Base-by-base conservation (phyloP, 148 eudicot species). In the Rhododendron ferrugineum region DNA sequence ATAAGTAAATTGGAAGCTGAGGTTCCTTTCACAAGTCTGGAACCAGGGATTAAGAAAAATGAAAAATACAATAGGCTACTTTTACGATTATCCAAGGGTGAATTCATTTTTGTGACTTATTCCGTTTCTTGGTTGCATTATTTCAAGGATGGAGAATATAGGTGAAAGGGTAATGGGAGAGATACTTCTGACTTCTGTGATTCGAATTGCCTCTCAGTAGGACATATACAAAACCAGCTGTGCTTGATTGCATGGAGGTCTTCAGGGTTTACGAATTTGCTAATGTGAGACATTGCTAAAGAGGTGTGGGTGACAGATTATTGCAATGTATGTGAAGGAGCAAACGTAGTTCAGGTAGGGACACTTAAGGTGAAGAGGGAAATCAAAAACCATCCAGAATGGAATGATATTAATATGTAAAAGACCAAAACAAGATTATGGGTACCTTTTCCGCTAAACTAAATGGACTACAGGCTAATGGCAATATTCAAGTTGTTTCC, bases 261-360 rank as follows among this genome's bases (percentile, higher is more conserved):
- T 37, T 37, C 23, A 36, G 50, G 42, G 77, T 49, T 50, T 49
- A 26, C 14, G 52, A 73, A 52, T 36, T 75, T 42, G 37, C 73
- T 34, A 52, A 75, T 52, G 22, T 22, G 85, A 84, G 85, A 75
- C 26, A 74, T 84, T 54, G 80, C 62, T 73, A 76, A 72, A 11
- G 78, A 52, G 47, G 14, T n/a, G 6, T 75, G 85, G 80, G 66
- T 52, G 49, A 75, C 30, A 54, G 81, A 78, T 47, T 47, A 73
- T 42, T 84, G 36, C 50, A 47, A 26, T 47, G 81, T 36, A 50
- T 15, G 36, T 34, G 37, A n/a, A 20, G 36, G 56, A 77, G 81
- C 56, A 78, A 47, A 78, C 7, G 2, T 77, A 77, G 81, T 47
- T 78, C 36, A 26, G 30, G 34, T 78, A 78, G 58, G n/a, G 81